Conservation (phyloP, 1,139 yeast genomes). For the Suhomyces atakaporum region DNA sequence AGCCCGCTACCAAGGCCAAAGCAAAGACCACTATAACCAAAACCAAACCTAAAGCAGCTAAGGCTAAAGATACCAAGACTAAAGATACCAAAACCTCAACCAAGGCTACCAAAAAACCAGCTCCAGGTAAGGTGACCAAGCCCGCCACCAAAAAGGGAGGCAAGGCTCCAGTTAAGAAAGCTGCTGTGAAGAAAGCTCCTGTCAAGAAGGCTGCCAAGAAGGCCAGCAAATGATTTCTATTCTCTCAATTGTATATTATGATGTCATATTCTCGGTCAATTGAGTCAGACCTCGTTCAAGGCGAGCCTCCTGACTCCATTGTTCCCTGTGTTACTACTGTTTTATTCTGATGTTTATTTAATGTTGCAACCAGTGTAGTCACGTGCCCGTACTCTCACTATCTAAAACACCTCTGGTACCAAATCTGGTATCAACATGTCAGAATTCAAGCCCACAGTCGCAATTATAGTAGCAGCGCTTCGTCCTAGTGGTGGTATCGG, state of each 20-base stretch:
- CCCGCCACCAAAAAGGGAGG: conserved; percentile 6
- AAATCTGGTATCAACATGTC: too few species aligned
- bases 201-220: conserved; percentile 8
- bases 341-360: conserved; percentile 12
- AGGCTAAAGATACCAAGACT: conserved; percentile 4
- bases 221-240: conserved; percentile 2
- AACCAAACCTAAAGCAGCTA: too few species aligned
- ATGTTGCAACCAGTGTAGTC: neutral
- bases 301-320: conserved; percentile 7
- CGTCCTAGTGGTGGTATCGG: conserved; percentile 86
- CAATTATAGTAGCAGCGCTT: conserved; percentile 82
- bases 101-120: conserved; percentile 9
- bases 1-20: conserved; percentile 13
- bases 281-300: neutral
- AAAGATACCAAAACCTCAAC: neutral
- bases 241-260: conserved; percentile 8
- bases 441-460: conserved; percentile 38
- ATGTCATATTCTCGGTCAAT: neutral
- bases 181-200: conserved; percentile 9
- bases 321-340: conserved; percentile 14
- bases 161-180: conserved; percentile 14
- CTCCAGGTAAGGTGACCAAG: too few species aligned
- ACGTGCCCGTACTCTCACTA: neutral
- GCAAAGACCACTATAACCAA: conserved; percentile 13
- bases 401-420: too few species aligned